phyloP scores from a whole-genome alignment of 176 grass and related monocot species.

The Leersia perrieri region DNA sequence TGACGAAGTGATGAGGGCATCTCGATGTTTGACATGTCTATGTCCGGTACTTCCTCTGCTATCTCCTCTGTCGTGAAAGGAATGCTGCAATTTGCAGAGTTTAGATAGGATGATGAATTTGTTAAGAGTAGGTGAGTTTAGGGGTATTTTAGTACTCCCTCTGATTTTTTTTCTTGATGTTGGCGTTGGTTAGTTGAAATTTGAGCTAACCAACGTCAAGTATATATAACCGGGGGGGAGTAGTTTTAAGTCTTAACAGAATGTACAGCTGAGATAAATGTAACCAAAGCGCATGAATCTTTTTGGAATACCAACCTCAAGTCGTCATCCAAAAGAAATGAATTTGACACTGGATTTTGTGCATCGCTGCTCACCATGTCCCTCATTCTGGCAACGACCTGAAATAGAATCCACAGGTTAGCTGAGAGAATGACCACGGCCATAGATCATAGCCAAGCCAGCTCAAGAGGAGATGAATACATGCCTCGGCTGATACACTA shows the following conservation, averaged over 20 bases:
- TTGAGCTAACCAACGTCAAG: no score
- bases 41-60: slow-evolving; percentile 63
- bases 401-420: slow-evolving; percentile 3
- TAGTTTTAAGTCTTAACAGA: no score
- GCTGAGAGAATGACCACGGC: background rate
- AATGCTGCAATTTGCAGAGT: slow-evolving; percentile 54
- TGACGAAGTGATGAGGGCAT: slow-evolving; percentile 57
- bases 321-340: slow-evolving; percentile 90
- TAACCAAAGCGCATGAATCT: slow-evolving; percentile 5
- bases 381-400: slow-evolving; percentile 82
- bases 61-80: slow-evolving; percentile 83
- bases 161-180: no score
- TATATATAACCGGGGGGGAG: no score
- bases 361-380: slow-evolving; percentile 76
- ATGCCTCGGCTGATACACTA: slow-evolving; percentile 73
- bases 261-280: background rate
- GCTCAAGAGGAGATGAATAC: slow-evolving; percentile 11
- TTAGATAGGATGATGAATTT: slow-evolving; percentile 9
- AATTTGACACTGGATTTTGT: slow-evolving; percentile 77
- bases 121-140: no score
- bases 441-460: background rate
- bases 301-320: slow-evolving; percentile 53
- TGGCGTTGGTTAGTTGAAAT: no score
- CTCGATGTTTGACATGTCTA: slow-evolving; percentile 65
- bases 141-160: no score